Base-by-base conservation (phyloP, 306 rosid species). In the Vachellia collinsii region DNA sequence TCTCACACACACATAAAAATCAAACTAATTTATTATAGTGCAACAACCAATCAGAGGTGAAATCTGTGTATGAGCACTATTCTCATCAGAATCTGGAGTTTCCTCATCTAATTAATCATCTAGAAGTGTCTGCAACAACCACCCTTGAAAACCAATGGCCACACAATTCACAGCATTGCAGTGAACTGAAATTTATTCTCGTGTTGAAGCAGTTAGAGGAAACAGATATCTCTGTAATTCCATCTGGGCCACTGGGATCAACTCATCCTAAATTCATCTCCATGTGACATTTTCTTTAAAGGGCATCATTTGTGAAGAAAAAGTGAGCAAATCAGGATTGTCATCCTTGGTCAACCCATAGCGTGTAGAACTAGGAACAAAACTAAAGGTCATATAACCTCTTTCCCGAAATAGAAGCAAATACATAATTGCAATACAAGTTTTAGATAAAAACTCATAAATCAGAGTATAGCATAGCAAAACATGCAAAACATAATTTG, bases 141-240 rank as follows among this genome's bases (percentile, higher is more conserved):
- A 58, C 17, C 62, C 14, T 23, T 43, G 38, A 54, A 69, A 53
- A 67, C 29, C 54, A 43, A 13, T 22, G n/a, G 58, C 34, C 56
- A 11, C 11, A n/a, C 37, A 70, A 8, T 68, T 39, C 72, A 68
- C 51, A 2, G 48, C 34, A 44, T 20, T 41, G 38, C 4, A 61
- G 20, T 70, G 77, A 54, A 79, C 77, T 59, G 42, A 79, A 71
- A 59, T 12, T 44, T 46, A 36, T 20, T n/a, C 19, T 12, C 14
- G 46, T n/a, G 38, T 22, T 69, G 54, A 14, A 16, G 22, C 20
- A 42, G 20, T 29, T 38, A 50, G 11, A 36, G 11, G 37, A 46
- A 34, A 61, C 37, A 48, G 34, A 76, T 16, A 6, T 23, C 25
- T 16, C n/a, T 23, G 17, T n/a, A 47, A 4, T 46, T 41, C 75